Base-by-base conservation (phyloP, 257 asterid genomes). In the Solanum raphanifolium region DNA sequence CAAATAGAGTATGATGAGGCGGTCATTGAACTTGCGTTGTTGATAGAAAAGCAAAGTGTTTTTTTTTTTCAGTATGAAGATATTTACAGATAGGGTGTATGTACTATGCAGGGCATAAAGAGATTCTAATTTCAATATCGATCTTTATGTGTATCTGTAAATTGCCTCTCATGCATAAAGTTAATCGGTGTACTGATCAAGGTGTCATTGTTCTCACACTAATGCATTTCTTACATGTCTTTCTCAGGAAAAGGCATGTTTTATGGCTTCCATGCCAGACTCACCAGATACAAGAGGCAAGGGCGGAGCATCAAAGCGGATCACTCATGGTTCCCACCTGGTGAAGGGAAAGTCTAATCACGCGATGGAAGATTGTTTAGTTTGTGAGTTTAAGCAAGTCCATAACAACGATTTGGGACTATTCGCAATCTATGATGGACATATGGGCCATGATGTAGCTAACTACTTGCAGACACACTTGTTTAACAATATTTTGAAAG, bases 401-500 rank as follows among this genome's bases (percentile, higher is more conserved):
- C 93, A 89, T 31, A 91, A 91, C 20, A 88, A 92, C 36, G 98
- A 97, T 86, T 92, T 97, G 90, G 98, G 99, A 48, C 89, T 95
- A 55, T 97, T 97, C 85, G 98, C 98, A 2, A 95, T 97, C 82
- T 97, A 90, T 85, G 99, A 97, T 86, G 98, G 99, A 36, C 98
- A 97, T 90, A 94, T 95, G 97, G 98, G 99, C 2, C 97, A 92
- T 73, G 95, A 95, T 58, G 97, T 97, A 41, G 95, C 99, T 27
- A 91, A 87, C 66, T 97, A 94, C 92, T 90, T 96, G 91, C 96
- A 95, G 82, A 89, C 86, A 21, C 91, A 96, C 83, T 91, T 96
- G 29, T 95, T 96, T 87, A 84, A 89, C 87, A 96, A 93, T 46
- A 96, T 96, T 62, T 74, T 96, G 85, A 94, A 94, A 69, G 94